These are phyloP conservation scores for Dichotomopilus funicola DNA, from an alignment of 2,329 filamentous ascomycete species.

Conservation along the genomic window DNA sequence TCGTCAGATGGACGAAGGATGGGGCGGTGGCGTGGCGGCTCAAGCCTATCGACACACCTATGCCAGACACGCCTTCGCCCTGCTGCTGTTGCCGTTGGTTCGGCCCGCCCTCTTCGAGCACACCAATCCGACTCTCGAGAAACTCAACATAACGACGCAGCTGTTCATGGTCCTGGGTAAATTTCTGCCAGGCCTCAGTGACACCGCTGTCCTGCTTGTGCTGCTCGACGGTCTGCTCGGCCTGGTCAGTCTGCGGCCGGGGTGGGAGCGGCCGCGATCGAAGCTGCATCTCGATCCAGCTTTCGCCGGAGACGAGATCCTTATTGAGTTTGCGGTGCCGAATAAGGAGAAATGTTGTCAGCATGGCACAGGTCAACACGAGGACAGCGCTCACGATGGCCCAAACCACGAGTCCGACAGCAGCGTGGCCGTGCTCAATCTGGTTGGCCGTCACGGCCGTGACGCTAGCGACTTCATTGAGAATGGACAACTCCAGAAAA, in stretches of 20 bases:
- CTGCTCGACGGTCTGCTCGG: slow-evolving; percentile 1
- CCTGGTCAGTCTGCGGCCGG: slow-evolving; percentile 13
- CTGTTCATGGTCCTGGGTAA: slow-evolving; percentile 19
- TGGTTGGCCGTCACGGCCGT: slow-evolving; percentile 8
- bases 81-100: not conserved
- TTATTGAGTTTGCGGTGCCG: slow-evolving; percentile 9
- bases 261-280: slow-evolving; percentile 17
- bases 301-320: slow-evolving; percentile 7
- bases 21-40: too few species aligned
- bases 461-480: slow-evolving; percentile 14
- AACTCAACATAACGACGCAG: slow-evolving; percentile 24
- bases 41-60: too few species aligned
- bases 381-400: slow-evolving; percentile 11
- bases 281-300: slow-evolving; percentile 19
- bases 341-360: slow-evolving; percentile 2
- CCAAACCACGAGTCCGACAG: slow-evolving; percentile 7
- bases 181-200: slow-evolving; percentile 21
- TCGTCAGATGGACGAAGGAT: too few species aligned
- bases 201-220: slow-evolving; percentile 4
- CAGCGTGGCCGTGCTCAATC: not conserved
- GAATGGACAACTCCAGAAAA: slow-evolving; percentile 9
- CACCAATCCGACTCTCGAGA: slow-evolving; percentile 21
- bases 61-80: not conserved
- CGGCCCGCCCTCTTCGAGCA: slow-evolving; percentile 10
- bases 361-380: slow-evolving; percentile 2